Base-by-base conservation (phyloP, 805 yeast genomes). In the Lipomyces oligophaga region DNA sequence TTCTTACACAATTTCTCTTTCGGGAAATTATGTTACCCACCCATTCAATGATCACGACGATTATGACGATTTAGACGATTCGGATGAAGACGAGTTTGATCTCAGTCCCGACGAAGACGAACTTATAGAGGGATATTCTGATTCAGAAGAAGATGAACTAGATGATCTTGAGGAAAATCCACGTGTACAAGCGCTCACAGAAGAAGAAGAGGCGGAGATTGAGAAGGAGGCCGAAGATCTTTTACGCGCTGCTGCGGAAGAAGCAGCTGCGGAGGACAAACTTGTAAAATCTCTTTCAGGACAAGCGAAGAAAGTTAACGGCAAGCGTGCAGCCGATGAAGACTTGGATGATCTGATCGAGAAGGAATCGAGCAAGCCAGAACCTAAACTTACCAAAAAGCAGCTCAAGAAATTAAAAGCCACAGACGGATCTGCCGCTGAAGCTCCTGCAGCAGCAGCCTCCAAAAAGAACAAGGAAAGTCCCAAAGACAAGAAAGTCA, bases 21-120 rank as follows among this genome's bases (percentile, higher is more conserved):
- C 85, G 59, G 99, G 99, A 74, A 90, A 93, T 81, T 88, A 83
- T 71, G 83, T 93, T 64, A 95, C 85, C 69, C 96, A 89, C 70
- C 97, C 97, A 67, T 86, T 80, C 62, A 96, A 89, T 63, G 83
- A 53, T 30, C 68, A 65, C 35, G 68, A 58, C 30, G 64, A 60
- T 25, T 57, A 52, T 21, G 67, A 62, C 10, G 67, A 62, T 42
- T 64, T 60, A 18, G 65, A 60, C 37, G 66, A 61, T 13, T 66
- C 62, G 41, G 33, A 30, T 51, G 49, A 51, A 20, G 66, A 62
- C 16, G 67, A 63, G 43, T 66, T 63, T 45, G 71, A 67, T 20
- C 59, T 64, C 31, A 58, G 61, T 30, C 61, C 57, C 18, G 57
- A 49, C 22, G 66, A 62, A 46, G 60, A 51, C 21, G 63, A 57